Percentiles rank a stretch among this genome's conserved stretches.
phyloP scores from a whole-genome alignment of 345 rosid genomes.

The Melaleuca quinquenervia region DNA sequence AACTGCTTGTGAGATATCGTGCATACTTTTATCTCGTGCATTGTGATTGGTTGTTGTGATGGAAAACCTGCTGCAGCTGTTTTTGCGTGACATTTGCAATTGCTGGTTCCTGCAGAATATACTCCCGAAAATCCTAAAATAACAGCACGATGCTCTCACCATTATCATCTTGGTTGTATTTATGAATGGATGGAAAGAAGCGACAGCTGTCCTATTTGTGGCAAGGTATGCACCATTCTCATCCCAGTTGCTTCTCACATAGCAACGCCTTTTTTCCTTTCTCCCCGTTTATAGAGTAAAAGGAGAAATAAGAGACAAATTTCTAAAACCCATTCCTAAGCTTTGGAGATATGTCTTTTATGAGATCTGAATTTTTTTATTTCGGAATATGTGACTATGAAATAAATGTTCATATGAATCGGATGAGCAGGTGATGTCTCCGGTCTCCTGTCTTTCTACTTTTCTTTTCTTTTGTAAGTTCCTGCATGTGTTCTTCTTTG shows the following conservation, averaged over 20 bases:
- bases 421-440: not conserved
- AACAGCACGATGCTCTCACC: slow-evolving; percentile 44
- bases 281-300: too few relatives aligned
- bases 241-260: not conserved
- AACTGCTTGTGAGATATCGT: not conserved
- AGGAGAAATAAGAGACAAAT: not conserved
- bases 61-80: not conserved
- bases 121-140: slow-evolving; percentile 58
- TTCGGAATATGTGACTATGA: not conserved
- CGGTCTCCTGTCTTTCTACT: not conserved
- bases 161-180: slow-evolving; percentile 67
- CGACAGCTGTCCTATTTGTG: slow-evolving; percentile 65
- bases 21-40: not conserved
- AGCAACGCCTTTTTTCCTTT: not conserved
- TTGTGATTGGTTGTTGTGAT: not conserved
- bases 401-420: not conserved
- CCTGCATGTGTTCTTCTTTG: not conserved
- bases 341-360: not conserved
- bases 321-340: not conserved
- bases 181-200: slow-evolving; percentile 81
- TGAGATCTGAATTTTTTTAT: not conserved
- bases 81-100: not conserved
- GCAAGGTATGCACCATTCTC: slow-evolving; percentile 27
- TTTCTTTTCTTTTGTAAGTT: not conserved
- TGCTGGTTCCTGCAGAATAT: slow-evolving; percentile 36